These are phyloP conservation scores for Populus hybrid DNA, from an alignment of 441 rosid genomes.

Conservation along the genomic window DNA sequence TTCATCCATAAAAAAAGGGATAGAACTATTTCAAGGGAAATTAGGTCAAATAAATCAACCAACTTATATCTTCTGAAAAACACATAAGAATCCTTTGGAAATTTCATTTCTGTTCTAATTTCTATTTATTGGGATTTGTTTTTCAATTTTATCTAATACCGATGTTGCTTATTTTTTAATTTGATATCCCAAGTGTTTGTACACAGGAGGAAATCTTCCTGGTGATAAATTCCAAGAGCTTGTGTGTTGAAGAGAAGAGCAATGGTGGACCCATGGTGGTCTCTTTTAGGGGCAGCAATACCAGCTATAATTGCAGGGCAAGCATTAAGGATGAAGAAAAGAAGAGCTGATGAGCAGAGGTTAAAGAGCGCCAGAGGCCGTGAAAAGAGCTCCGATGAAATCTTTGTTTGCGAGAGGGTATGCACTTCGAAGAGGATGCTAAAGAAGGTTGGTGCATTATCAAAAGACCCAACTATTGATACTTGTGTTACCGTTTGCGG, in stretches of 20 bases:
- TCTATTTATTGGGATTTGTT: neutral
- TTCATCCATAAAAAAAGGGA: neutral
- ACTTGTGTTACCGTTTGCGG: constrained; percentile 56
- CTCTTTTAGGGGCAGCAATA: constrained; percentile 42
- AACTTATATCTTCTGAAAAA: neutral
- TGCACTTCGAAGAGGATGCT: constrained; percentile 61
- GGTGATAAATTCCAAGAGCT: neutral
- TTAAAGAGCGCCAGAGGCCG: constrained; percentile 44
- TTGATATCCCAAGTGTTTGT: neutral
- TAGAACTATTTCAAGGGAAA: neutral
- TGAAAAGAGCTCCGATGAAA: constrained; percentile 46
- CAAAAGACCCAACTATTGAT: constrained; percentile 46
- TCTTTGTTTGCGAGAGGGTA: constrained; percentile 56
- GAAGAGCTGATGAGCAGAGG: constrained; percentile 46
- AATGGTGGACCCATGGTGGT: constrained; percentile 65
- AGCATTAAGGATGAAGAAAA: constrained; percentile 45
- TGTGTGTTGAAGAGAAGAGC: neutral
- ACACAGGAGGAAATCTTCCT: neutral
- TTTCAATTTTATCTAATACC: neutral
- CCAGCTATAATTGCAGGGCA: constrained; percentile 51
- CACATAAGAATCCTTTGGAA: too few species aligned
- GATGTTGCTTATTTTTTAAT: neutral
- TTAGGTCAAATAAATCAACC: neutral
- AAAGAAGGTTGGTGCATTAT: constrained; percentile 51
- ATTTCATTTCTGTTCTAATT: neutral